phyloP scores from a whole-genome alignment of 164 flowering plant species.

The Tinospora cordifolia region DNA sequence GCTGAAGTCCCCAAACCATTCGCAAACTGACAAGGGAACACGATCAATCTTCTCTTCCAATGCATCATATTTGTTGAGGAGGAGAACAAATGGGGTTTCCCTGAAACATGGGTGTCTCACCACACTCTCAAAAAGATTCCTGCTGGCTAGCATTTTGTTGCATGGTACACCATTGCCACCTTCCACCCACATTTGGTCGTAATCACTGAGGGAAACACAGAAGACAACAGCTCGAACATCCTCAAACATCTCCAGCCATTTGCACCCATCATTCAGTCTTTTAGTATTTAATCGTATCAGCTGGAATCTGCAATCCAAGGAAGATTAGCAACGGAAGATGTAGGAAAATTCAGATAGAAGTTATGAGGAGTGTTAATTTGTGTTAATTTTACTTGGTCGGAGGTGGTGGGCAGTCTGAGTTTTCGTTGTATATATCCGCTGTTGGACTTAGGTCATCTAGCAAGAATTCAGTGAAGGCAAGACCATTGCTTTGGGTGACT shows the following conservation, averaged over 20 bases:
- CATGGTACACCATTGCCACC: conserved; percentile 34
- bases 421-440: conserved; percentile 82
- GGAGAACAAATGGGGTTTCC: conserved; percentile 74
- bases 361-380: not conserved
- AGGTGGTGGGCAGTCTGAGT: conserved; percentile 57
- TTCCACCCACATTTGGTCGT: conserved; percentile 59
- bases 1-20: conserved; percentile 86
- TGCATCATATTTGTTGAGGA: conserved; percentile 86
- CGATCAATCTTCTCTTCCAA: conserved; percentile 77
- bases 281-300: conserved; percentile 79
- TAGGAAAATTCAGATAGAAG: not conserved
- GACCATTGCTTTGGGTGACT: conserved; percentile 91
- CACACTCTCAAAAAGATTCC: conserved; percentile 74
- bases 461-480: conserved; percentile 86
- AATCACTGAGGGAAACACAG: conserved; percentile 77
- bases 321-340: not conserved
- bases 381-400: conserved; percentile 46
- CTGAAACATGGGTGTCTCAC: conserved; percentile 79
- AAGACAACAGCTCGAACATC: conserved; percentile 82
- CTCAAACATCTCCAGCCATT: conserved; percentile 99
- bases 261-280: conserved; percentile 93
- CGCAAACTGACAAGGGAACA: conserved; percentile 50
- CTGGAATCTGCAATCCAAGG: conserved; percentile 49
- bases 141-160: conserved; percentile 83
- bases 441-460: conserved; percentile 90